Evolutionary conservation across 1,139 yeast genomes (phyloP), one percentile per base, ranked within the genome.

Genomic region (Suhomyces anneliseae): DNA sequence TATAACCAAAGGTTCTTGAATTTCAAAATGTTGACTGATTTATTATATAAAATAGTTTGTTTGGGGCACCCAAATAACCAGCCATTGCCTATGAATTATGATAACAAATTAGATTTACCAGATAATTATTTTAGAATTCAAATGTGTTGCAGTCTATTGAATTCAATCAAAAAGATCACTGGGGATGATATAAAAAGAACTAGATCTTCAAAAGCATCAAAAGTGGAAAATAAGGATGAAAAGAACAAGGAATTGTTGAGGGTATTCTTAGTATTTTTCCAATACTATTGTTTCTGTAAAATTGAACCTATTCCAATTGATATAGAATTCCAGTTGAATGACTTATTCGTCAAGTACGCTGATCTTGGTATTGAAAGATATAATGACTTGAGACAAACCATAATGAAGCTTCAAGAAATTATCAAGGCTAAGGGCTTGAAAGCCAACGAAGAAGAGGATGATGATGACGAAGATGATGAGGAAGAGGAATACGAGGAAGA

Each of bases 71-170:
- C 81, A 0, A 74, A 76, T 47, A 83, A 82, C 46, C 79, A 76
- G 51, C 92, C 95, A 1, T 69, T 69, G 15, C 84, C 83, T 0
- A 65, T 66, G 24, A 64, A 61, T 29, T 53, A 62, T 34, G 66
- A 72, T 19, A 74, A 73, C 14, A 58, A 53, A n/a, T 46, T 77
- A 24, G 97, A 90, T 65, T 70, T 70, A 9, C 84, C 85, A 0
- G 78, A 82, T 56, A 85, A 88, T 55, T 87, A 84, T 59, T 89
- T 90, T 63, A 75, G 96, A 50, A 70, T 90, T 31, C 82, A 83
- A 40, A 64, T 90, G 58, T 66, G 71, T 39, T 70, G 76, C 43
- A 51, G 59, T 10, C 48, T 74, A 34, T 60, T 72, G 40, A 54
- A 48, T 12, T 39, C 43, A 2, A 39, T 44, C 12, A 31, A 24